A percentile compares a stretch with the other conserved stretches of the same genome.
Conservation (phyloP, 140 eudicot genomes). For the Stevia rebaudiana region DNA sequence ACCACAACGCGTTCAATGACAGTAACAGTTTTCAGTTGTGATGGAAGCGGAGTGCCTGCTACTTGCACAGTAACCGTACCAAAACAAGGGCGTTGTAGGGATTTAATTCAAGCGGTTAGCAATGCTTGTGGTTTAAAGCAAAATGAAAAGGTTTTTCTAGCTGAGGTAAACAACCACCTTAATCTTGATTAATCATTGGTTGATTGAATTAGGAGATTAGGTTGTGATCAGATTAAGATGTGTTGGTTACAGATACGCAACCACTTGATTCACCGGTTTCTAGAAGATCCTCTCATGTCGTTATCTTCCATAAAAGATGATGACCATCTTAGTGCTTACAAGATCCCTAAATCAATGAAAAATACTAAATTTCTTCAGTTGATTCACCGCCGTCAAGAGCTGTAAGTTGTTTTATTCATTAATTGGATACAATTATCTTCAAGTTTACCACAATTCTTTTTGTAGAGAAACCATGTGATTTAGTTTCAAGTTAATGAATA, state of each 20-base stretch:
- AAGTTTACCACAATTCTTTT: neutral
- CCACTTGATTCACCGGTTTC: conserved; percentile 70
- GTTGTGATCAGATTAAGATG: conserved; percentile 4
- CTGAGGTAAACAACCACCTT: conserved; percentile 50
- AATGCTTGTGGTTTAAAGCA: conserved; percentile 61
- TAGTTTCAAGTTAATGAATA: conserved; percentile 1
- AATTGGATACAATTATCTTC: neutral
- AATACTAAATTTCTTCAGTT: conserved; percentile 67
- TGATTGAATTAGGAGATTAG: neutral
- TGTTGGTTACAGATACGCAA: conserved; percentile 54
- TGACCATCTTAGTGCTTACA: conserved; percentile 87
- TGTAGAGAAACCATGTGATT: neutral
- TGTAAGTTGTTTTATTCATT: conserved; percentile 37
- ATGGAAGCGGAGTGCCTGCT: conserved; percentile 77
- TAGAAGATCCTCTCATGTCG: conserved; percentile 77
- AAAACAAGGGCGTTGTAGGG: conserved; percentile 90
- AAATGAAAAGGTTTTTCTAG: conserved; percentile 83
- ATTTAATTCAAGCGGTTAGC: conserved; percentile 74
- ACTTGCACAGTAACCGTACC: conserved; percentile 77
- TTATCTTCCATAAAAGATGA: conserved; percentile 78
- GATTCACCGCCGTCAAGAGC: conserved; percentile 82
- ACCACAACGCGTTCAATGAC: conserved; percentile 78
- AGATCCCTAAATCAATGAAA: conserved; percentile 60
- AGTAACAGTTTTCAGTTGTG: conserved; percentile 82
- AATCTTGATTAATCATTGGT: neutral